Conservation (phyloP, 1,284 basidiomycete genomes). For the Coniferiporia sulphurascens region DNA sequence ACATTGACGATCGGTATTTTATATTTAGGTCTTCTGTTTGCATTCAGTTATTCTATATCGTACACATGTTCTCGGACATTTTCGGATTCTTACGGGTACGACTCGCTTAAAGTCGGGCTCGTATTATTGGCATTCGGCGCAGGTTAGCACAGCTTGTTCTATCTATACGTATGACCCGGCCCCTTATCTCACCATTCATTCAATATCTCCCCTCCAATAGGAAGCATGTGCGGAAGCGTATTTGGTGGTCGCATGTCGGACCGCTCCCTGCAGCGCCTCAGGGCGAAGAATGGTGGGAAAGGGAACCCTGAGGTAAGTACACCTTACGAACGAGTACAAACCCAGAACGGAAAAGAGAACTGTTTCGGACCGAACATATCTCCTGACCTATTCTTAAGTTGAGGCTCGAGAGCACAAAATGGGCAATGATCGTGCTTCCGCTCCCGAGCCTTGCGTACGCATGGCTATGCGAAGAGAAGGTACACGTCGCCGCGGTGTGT, state of each 20-base stretch:
- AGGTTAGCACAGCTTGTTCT: slow-evolving; percentile 37
- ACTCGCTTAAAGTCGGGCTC: slow-evolving; percentile 68
- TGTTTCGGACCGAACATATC: not conserved
- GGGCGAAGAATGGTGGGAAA: slow-evolving; percentile 54
- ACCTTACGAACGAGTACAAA: not conserved
- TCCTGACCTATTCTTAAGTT: slow-evolving; percentile 41
- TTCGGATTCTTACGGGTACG: slow-evolving; percentile 58
- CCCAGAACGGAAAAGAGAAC: not conserved
- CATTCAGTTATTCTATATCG: slow-evolving; percentile 61
- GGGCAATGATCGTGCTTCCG: slow-evolving; percentile 53
- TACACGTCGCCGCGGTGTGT: slow-evolving; percentile 59
- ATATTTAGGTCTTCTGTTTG: slow-evolving; percentile 61
- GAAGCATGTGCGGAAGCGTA: slow-evolving; percentile 65
- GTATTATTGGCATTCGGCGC: slow-evolving; percentile 71
- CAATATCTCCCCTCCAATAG: slow-evolving; percentile 25
- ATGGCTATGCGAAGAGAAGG: slow-evolving; percentile 66
- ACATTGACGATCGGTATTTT: not conserved
- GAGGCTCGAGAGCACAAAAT: slow-evolving; percentile 61
- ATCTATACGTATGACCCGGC: not conserved
- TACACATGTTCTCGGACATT: slow-evolving; percentile 75
- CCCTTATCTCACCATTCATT: slow-evolving; percentile 6
- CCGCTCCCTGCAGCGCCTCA: slow-evolving; percentile 49
- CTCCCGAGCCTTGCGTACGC: slow-evolving; percentile 64
- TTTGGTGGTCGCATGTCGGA: slow-evolving; percentile 80
- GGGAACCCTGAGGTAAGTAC: slow-evolving; percentile 59